Evolutionary conservation across 139 green algal species (phyloP).

Genomic region (Eudorina sp.): DNA sequence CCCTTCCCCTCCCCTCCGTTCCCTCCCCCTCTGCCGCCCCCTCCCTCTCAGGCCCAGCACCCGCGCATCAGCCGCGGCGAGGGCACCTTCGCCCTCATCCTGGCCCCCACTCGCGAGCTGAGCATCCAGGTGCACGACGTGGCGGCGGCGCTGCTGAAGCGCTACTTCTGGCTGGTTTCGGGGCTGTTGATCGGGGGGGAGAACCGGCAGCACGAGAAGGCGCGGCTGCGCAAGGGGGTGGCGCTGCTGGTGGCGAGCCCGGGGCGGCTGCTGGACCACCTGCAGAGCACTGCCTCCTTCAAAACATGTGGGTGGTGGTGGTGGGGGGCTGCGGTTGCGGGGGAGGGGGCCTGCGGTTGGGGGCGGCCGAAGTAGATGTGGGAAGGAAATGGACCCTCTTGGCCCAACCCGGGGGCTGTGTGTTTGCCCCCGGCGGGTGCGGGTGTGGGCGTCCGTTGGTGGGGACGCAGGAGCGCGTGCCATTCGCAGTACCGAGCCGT

Average conservation of each 20-base stretch:
- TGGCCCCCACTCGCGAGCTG: slow-evolving; percentile 93
- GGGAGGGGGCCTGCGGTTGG: neutral
- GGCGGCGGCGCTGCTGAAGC: slow-evolving; percentile 38
- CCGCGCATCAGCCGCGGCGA: slow-evolving; percentile 75
- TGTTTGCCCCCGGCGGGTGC: no score
- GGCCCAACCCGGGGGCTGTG: no score
- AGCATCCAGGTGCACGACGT: slow-evolving; percentile 73
- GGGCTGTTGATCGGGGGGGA: slow-evolving; percentile 79
- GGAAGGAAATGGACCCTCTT: no score
- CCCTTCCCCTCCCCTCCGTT: neutral
- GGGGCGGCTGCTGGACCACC: slow-evolving; percentile 94
- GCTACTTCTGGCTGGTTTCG: slow-evolving; percentile 66
- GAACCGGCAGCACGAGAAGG: slow-evolving; percentile 94
- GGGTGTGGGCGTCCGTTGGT: no score
- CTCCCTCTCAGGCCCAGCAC: neutral
- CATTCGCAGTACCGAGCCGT: no score
- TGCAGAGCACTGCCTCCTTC: slow-evolving; percentile 87
- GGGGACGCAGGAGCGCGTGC: no score
- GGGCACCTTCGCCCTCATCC: slow-evolving; percentile 84
- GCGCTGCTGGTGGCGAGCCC: slow-evolving; percentile 90
- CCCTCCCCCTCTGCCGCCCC: no score
- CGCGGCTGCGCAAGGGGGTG: slow-evolving; percentile 92
- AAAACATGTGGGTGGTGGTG: slow-evolving; percentile 41
- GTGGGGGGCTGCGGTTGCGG: neutral
- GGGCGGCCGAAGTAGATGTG: no score